A percentile compares a stretch with the other conserved stretches of the same genome.
phyloP scores from a whole-genome alignment of 225 moss, liverwort and hornwort genomes.

The Pseudoscleropodium purum region DNA sequence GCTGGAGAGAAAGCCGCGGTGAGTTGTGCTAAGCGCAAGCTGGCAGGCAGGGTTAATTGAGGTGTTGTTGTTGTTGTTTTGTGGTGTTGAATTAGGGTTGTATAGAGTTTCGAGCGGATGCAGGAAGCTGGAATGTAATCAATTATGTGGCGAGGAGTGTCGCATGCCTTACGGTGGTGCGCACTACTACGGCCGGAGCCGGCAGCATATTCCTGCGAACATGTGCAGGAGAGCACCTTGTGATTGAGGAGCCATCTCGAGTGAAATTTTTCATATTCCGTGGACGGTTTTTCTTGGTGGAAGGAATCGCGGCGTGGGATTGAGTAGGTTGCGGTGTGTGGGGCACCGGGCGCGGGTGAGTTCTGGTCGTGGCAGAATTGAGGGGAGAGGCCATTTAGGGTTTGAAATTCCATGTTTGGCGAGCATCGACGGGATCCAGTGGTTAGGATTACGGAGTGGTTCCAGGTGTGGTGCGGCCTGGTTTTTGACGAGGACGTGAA shows the following conservation, averaged over 20 bases:
- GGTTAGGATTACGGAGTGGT: neutral
- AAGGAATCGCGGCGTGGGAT: neutral
- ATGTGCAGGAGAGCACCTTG: neutral
- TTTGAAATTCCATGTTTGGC: neutral
- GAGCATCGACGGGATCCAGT: neutral
- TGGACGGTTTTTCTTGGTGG: neutral
- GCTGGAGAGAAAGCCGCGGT: no score
- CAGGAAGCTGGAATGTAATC: neutral
- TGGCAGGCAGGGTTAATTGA: neutral
- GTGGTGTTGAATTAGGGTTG: neutral
- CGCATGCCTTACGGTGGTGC: neutral
- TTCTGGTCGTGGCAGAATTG: neutral
- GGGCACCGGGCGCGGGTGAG: neutral
- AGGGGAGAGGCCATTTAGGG: conserved; percentile 1
- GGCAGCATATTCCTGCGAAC: neutral
- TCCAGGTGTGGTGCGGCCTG: neutral
- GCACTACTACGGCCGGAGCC: neutral
- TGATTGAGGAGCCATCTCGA: neutral
- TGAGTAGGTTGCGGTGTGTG: neutral
- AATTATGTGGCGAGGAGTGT: neutral
- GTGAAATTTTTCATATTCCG: neutral
- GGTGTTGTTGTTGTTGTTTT: no score
- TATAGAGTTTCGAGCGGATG: neutral
- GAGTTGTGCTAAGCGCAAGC: neutral
- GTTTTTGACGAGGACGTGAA: neutral